Evolutionary conservation across 345 rosid genomes (phyloP), one percentile per base, ranked within the genome.

Genomic region (Eucalyptus pauciflora): DNA sequence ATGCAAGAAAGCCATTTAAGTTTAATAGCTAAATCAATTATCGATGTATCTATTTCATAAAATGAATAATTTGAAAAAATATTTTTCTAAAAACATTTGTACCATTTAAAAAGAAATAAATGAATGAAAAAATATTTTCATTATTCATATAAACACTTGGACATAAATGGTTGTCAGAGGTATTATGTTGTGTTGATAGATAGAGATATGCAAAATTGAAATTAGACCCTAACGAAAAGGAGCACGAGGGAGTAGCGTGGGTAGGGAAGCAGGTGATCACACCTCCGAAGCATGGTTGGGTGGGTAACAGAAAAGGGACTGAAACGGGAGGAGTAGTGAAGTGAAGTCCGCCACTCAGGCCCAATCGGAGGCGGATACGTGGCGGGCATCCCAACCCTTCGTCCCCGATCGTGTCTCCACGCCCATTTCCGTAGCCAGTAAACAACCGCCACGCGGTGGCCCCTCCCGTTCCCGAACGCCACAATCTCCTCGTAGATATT

Each of bases 41-140:
- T 69, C 8, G 1, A 11, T 33, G 2, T 6, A 4, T 20, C 10
- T 71, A 1, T 33, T 71, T 71, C 0, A 22, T 18, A 22, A 3
- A 76, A 4, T 41, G 4, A 76, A 37, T 2, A 1, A 41, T 41
- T 41, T 20, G 3, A 0, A 11, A 11, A 20, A 41, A 20, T 3
- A 0, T 18, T 10, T 11, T 76, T 6, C 0, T 41, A 76, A 41
- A 76, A 13, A 76, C 0, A 2, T 41, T 76, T 9, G 1, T 9
- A 6, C 4, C 1, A 2, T 18, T 76, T 76, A 6, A 5, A 76
- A 20, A 33, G 4, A 50, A 51, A 51, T 14, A 1, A 51, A 51
- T 17, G 20, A 51, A 37, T 9, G 46, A 76, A 37, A 37, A 4
- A 37, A 4, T 37, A 37, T 37, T 37, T 37, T 37, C 41, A 37